Base-by-base conservation (phyloP, 441 rosid species). In the Melastoma candidum region DNA sequence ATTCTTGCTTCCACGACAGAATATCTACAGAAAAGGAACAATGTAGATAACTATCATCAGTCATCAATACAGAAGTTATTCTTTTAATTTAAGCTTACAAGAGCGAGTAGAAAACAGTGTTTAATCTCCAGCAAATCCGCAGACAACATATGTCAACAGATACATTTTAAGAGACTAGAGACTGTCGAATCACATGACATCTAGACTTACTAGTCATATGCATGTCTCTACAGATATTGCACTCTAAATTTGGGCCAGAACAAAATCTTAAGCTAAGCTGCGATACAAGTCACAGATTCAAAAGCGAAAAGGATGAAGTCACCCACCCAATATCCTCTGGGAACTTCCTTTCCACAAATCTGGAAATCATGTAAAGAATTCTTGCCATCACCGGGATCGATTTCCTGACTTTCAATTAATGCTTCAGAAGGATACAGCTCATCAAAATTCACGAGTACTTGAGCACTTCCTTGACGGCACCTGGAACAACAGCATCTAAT, bases 1-100 rank as follows among this genome's bases (percentile, higher is more conserved):
- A 51, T 86, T 89, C 80, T 60, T 77, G 85, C 97, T 93, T 61
- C 99, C 97, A 54, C 97, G 97, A 71, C 99, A 93, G 74, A 86
- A 89, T 85, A 93, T 84, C 99, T 93, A 80, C 63, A 73, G 68
- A 44, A n/a, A 52, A 14, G 25, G 1, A 56, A 45, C n/a, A 1
- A 29, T 12, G 12, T 44, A 10, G 1, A 12, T 11, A 13, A 46
- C 41, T 9, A 36, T 36, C 41, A 36, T 3, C 41, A 9, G 6
- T 36, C 41, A 36, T 36, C 41, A 3, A 36, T 36, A 6, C 8
- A 36, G 6, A 36, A 36, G 41, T 36, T 36, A 36, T 1, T 36
- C 41, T 36, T 1, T 36, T 36, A 6, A 36, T 4, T 36, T 36
- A 36, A 36, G 6, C 1, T 29, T 36, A 36, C 9, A 36, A 36